These are phyloP conservation scores for Lupinus albus DNA, from an alignment of 306 rosid genomes.

Conservation along the genomic window DNA sequence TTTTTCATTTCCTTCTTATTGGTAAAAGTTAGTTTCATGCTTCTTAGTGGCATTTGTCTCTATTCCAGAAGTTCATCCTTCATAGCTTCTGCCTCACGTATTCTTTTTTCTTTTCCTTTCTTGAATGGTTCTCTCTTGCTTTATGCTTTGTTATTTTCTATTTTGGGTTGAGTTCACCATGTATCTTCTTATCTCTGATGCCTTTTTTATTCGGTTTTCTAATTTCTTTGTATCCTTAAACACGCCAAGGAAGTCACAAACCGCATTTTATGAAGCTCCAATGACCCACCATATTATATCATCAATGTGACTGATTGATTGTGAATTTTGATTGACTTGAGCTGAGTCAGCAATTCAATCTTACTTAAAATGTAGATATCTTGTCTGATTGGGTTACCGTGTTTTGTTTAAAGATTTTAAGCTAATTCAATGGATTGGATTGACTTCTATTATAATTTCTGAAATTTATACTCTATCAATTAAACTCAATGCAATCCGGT, in stretches of 20 bases:
- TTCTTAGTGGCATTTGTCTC: conserved; percentile 27
- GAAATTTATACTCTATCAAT: no score
- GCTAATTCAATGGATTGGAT: not conserved
- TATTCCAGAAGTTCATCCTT: not conserved
- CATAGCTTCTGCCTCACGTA: not conserved
- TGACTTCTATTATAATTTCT: not conserved
- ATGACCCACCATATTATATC: conserved; percentile 1
- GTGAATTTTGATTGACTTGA: not conserved
- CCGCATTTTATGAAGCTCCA: not conserved
- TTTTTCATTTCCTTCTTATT: conserved; percentile 31
- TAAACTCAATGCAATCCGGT: no score
- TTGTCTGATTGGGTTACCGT: not conserved
- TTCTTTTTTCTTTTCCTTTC: conserved; percentile 32
- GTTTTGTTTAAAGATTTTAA: not conserved
- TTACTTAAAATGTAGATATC: not conserved
- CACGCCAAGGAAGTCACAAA: conserved; percentile 31
- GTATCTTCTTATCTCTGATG: not conserved
- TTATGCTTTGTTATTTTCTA: not conserved
- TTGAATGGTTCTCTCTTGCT: not conserved
- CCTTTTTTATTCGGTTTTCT: not conserved
- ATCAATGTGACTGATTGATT: not conserved
- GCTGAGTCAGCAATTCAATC: conserved; percentile 20
- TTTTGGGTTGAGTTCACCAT: no score
- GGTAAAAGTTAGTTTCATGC: conserved; percentile 4
- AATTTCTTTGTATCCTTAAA: no score